phyloP scores from a whole-genome alignment of 495 filamentous ascomycete genomes.

The Gamarada debralockiae region DNA sequence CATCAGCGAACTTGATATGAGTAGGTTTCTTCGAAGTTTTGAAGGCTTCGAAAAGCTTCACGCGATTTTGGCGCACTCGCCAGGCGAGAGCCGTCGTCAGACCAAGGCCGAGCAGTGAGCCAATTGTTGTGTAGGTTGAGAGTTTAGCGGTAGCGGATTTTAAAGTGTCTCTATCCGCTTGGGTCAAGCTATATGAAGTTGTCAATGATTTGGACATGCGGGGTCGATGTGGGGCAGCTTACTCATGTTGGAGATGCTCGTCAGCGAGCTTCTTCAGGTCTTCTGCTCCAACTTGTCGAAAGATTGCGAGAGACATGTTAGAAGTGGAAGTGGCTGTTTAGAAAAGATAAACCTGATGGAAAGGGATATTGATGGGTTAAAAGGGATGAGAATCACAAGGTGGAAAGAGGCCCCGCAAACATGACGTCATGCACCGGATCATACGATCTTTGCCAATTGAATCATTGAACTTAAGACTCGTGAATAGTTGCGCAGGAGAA shows the following conservation, averaged over 20 bases:
- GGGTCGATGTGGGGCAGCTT: neutral
- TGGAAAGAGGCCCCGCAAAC: too few relatives aligned
- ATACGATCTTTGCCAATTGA: too few relatives aligned
- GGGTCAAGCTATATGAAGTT: slow-evolving; percentile 30
- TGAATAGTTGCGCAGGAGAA: too few relatives aligned
- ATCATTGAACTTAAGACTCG: too few relatives aligned
- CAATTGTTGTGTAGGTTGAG: slow-evolving; percentile 49
- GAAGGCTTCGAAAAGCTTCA: slow-evolving; percentile 55
- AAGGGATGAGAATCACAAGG: too few relatives aligned
- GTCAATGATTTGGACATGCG: neutral
- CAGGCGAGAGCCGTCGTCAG: slow-evolving; percentile 56
- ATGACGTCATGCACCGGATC: too few relatives aligned
- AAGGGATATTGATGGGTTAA: too few relatives aligned
- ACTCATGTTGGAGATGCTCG: neutral
- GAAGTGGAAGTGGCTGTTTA: too few relatives aligned
- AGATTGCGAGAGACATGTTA: neutral
- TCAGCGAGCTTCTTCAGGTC: neutral
- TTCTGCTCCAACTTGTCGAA: neutral
- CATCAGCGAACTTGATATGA: slow-evolving; percentile 57
- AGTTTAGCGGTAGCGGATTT: slow-evolving; percentile 48
- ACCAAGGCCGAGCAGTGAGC: slow-evolving; percentile 54
- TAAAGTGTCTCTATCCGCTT: slow-evolving; percentile 56
- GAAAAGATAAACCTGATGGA: too few relatives aligned
- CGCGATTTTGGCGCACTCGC: slow-evolving; percentile 48
- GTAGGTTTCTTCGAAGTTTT: slow-evolving; percentile 54